These are phyloP conservation scores for Boletus rubropictus DNA, from an alignment of 768 basidiomycete species.

Conservation along the genomic window DNA sequence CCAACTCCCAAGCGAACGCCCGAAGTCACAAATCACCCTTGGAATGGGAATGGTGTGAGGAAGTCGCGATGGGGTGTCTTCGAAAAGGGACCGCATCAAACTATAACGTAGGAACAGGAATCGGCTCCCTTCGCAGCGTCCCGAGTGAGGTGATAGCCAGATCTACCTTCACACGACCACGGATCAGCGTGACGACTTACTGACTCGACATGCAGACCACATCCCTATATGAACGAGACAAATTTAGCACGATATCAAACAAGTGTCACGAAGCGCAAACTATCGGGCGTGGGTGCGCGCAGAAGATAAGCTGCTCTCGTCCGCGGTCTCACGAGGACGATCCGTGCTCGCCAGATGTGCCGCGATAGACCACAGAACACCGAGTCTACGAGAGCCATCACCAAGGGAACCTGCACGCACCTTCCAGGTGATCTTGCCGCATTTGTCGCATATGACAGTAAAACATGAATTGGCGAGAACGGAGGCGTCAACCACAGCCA, in stretches of 20 bases:
- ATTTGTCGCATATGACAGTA: slow-evolving; percentile 51
- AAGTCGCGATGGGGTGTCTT: slow-evolving; percentile 30
- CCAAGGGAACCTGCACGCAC: slow-evolving; percentile 39
- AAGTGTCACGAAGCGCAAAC: not conserved
- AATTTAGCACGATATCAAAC: slow-evolving; percentile 5
- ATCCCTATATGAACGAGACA: slow-evolving; percentile 45
- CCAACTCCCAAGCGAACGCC: slow-evolving; percentile 21
- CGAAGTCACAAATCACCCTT: slow-evolving; percentile 5
- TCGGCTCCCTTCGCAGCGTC: slow-evolving; percentile 5
- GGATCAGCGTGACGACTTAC: slow-evolving; percentile 39
- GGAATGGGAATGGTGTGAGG: slow-evolving; percentile 19
- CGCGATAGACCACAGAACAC: too few relatives aligned
- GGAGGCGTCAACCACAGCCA: slow-evolving; percentile 20
- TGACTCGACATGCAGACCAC: slow-evolving; percentile 58
- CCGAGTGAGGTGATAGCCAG: slow-evolving; percentile 12
- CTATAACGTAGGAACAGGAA: slow-evolving; percentile 23
- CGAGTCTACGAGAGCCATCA: slow-evolving; percentile 18
- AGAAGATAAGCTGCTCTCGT: slow-evolving; percentile 12
- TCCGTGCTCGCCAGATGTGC: slow-evolving; percentile 11
- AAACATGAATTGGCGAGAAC: slow-evolving; percentile 51
- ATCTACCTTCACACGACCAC: slow-evolving; percentile 13
- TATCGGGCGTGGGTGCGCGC: slow-evolving; percentile 2
- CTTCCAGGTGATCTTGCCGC: slow-evolving; percentile 68
- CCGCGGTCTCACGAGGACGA: too few relatives aligned
- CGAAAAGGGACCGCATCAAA: slow-evolving; percentile 35